Evolutionary conservation across 2,329 filamentous ascomycete genomes (phyloP), one percentile per base, ranked within the genome.

Genomic region (Xylariaceae sp.): DNA sequence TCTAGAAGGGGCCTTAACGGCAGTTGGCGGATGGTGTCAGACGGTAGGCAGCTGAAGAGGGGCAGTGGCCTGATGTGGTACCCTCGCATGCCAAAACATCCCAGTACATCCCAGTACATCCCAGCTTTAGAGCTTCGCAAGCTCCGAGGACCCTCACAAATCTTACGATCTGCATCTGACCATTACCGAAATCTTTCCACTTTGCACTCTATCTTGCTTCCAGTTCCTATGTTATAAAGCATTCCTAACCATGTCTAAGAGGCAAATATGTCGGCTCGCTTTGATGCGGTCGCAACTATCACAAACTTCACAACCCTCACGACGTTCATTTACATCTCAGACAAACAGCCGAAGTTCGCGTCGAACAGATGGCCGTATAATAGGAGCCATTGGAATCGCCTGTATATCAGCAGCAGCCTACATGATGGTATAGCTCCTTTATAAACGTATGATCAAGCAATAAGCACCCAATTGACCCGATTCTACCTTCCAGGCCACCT

Each of bases 401-500:
- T 57, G 62, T 32, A 42, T 64, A 44, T 59, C 65, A 13, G 54
- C 57, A 30, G 26, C 62, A 47, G 45, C 52, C 24, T 66, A 62
- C 43, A 44, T 55, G 41, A 65, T 67, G 62, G 66, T 68, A 63
- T 33, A 26, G n/a, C 15, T 41, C 32, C 20, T n/a, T 21, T 39
- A 27, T 7, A 6, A 23, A 18, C 26, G 26, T 18, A 23, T 9
- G 35, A 27, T 1, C 13, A 8, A 11, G 37, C 24, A 27, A 42
- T 15, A 42, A 32, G 40, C 41, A n/a, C 27, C 18, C 44, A 62
- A 62, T 63, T 66, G 58, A 67, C 45, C 53, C 33, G 30, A 29
- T 15, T 33, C 6, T 24, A 30, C 16, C 21, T 20, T 57, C 20
- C 64, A 83, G 78, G 69, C 75, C 48, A 63, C 70, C 55, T 68